Evolutionary conservation across 345 rosid species (phyloP).

Genomic region (Aurinia saxatilis): DNA sequence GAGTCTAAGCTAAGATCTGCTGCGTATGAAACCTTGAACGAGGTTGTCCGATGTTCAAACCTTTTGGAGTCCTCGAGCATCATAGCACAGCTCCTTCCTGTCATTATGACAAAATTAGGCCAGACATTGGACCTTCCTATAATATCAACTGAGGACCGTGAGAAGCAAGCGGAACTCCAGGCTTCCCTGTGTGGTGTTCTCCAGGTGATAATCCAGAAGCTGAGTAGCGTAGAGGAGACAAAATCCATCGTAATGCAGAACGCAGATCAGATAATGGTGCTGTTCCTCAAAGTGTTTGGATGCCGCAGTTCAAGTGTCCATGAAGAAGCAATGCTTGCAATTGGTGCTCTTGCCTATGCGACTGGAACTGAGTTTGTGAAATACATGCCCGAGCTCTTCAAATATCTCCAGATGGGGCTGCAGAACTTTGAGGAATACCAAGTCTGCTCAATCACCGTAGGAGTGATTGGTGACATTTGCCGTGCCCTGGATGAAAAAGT

Average conservation of each 20-base stretch:
- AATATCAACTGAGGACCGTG: conserved; percentile 69
- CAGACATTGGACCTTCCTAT: conserved; percentile 72
- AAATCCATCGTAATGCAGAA: conserved; percentile 52
- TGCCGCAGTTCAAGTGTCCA: conserved; percentile 92
- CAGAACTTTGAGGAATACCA: conserved; percentile 90
- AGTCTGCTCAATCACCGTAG: conserved; percentile 86
- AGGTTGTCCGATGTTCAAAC: conserved; percentile 80
- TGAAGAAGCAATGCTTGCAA: conserved; percentile 98
- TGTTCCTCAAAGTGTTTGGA: conserved; percentile 76
- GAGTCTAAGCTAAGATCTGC: conserved; percentile 75
- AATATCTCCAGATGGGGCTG: conserved; percentile 81
- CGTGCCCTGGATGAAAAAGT: conserved; percentile 77
- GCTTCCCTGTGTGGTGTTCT: conserved; percentile 90
- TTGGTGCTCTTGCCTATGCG: conserved; percentile 93
- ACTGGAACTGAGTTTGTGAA: conserved; percentile 71
- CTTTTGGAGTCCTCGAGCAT: conserved; percentile 55
- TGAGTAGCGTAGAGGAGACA: conserved; percentile 56
- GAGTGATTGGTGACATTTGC: conserved; percentile 85
- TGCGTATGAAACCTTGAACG: conserved; percentile 88
- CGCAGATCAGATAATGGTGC: conserved; percentile 76
- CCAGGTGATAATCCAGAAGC: conserved; percentile 89
- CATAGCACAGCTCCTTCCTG: conserved; percentile 66
- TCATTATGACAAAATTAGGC: conserved; percentile 59
- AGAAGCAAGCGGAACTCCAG: conserved; percentile 87
- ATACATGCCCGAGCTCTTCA: conserved; percentile 73